A percentile compares a stretch with the other conserved stretches of the same genome.
Conservation (phyloP, 441 rosid species). For the Adansonia grandidieri region DNA sequence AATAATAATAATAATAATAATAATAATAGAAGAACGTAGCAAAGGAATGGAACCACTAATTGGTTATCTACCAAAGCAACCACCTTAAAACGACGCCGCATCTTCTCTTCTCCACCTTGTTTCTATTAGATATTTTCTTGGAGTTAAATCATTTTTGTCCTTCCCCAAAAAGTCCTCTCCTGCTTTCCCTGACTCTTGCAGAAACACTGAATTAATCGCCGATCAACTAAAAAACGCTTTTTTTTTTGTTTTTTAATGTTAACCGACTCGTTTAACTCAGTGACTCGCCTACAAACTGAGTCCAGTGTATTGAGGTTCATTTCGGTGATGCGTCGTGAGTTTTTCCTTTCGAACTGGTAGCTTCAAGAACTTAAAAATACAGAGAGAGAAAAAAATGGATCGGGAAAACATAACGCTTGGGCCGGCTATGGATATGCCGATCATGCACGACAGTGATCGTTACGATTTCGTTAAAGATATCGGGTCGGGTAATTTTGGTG, state of each 20-base stretch:
- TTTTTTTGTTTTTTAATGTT: neutral
- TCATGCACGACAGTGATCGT: no score
- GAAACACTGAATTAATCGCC: neutral
- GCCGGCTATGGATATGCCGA: no score
- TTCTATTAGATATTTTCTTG: conserved; percentile 17
- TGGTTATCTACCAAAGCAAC: conserved; percentile 19
- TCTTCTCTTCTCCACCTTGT: conserved; percentile 21
- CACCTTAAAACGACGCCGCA: conserved; percentile 30
- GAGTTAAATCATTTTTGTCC: conserved; percentile 5
- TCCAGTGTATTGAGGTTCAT: conserved; percentile 10
- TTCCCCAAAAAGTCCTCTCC: conserved; percentile 25
- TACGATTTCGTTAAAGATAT: no score
- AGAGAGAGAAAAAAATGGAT: no score
- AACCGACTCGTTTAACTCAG: conserved; percentile 18
- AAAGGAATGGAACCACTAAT: conserved; percentile 2
- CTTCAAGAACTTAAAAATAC: neutral
- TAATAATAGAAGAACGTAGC: conserved; percentile 2
- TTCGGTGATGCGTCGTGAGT: conserved; percentile 30
- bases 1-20: neutral
- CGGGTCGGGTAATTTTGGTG: no score
- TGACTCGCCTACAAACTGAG: neutral
- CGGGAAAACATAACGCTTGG: no score
- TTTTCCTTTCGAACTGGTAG: neutral
- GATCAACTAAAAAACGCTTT: conserved; percentile 9
- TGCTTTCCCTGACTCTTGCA: neutral